Evolutionary conservation across 2,329 filamentous ascomycete genomes (phyloP).

Genomic region (Endothia cerciana): DNA sequence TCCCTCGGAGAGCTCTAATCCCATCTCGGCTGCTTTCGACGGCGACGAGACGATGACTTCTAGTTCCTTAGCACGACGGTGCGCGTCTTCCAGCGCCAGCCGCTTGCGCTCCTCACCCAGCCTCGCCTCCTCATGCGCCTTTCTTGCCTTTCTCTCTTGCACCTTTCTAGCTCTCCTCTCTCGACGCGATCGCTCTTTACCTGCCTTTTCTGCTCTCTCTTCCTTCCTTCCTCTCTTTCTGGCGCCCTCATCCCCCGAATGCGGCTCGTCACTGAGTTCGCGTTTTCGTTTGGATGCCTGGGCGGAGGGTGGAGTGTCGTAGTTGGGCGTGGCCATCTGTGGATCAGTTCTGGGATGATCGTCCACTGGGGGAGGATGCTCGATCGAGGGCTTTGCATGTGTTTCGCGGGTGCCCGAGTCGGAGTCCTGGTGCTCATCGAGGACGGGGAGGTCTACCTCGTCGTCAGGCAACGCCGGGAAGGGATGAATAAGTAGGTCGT

Average conservation of each 20-base stretch:
- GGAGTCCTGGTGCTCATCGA: background rate
- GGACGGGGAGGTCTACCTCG: background rate
- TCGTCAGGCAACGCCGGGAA: background rate
- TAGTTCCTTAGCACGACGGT: conserved; percentile 24
- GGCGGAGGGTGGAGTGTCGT: conserved; percentile 17
- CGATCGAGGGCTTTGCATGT: background rate
- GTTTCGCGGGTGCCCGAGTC: background rate
- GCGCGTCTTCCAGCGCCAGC: conserved; percentile 18
- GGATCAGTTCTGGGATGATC: conserved; percentile 6
- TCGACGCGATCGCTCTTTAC: background rate
- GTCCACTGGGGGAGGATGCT: background rate
- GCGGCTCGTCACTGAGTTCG: background rate
- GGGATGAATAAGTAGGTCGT: conserved; percentile 5
- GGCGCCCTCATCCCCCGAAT: background rate
- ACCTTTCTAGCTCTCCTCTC: background rate
- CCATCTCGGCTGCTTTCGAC: conserved; percentile 5
- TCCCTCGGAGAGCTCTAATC: conserved; percentile 2
- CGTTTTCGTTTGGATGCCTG: conserved; percentile 23
- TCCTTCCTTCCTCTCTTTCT: background rate
- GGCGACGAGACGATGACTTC: conserved; percentile 25
- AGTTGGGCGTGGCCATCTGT: background rate
- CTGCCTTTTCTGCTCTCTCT: background rate
- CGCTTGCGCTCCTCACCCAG: conserved; percentile 20
- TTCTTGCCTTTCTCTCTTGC: background rate
- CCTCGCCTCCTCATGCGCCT: background rate